These are phyloP conservation scores for Tylopilus felleus DNA, from an alignment of 768 basidiomycete genomes.

Conservation along the genomic window DNA sequence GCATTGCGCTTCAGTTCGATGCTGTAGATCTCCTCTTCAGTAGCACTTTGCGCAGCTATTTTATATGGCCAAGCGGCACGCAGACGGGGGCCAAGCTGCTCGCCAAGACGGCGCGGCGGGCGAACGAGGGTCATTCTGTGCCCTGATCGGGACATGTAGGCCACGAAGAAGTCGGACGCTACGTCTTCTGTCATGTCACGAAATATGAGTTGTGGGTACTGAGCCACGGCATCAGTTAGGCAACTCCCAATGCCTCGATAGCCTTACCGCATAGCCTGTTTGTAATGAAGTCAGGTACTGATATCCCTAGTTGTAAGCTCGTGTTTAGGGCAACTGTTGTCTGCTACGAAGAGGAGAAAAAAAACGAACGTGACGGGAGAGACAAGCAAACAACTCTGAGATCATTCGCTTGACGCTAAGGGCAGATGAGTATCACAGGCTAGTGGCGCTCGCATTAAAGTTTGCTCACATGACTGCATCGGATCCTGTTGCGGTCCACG, in stretches of 20 bases:
- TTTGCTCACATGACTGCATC: conserved; percentile 49
- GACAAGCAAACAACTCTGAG: conserved; percentile 53
- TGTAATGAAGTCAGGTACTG: conserved; percentile 64
- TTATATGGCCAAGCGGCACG: conserved; percentile 42
- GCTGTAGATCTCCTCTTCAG: conserved; percentile 50
- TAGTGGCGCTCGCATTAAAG: neutral
- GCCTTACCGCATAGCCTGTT: conserved; percentile 47
- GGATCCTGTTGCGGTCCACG: conserved; percentile 61
- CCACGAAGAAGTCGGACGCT: conserved; percentile 58
- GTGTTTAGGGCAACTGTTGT: conserved; percentile 9
- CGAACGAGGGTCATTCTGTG: conserved; percentile 48
- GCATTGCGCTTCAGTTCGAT: conserved; percentile 50
- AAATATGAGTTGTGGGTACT: conserved; percentile 70
- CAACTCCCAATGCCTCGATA: conserved; percentile 10
- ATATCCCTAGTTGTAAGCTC: conserved; percentile 52
- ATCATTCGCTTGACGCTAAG: conserved; percentile 60
- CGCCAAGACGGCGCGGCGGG: conserved; percentile 37
- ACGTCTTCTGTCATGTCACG: conserved; percentile 47
- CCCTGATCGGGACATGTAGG: conserved; percentile 60
- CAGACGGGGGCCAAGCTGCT: conserved; percentile 38
- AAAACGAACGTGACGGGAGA: conserved; percentile 52
- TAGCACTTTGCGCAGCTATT: conserved; percentile 40
- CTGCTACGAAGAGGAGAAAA: conserved; percentile 9
- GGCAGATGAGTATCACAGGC: conserved; percentile 19
- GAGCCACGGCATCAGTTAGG: conserved; percentile 14